phyloP scores from a whole-genome alignment of 331 rosid genomes.

The Malus hybrid region DNA sequence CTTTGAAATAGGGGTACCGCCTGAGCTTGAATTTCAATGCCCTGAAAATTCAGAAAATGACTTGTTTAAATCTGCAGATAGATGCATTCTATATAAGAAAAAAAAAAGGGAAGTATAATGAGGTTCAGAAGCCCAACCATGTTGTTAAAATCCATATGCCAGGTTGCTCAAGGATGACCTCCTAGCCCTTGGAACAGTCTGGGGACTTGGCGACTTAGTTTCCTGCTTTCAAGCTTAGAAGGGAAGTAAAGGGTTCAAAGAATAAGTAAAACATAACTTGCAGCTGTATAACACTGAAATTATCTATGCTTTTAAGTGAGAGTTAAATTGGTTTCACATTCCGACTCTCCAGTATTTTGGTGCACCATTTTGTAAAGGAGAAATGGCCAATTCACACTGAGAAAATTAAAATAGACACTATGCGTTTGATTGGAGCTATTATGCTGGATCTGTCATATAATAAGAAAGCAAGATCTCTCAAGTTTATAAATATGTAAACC shows the following conservation, averaged over 20 bases:
- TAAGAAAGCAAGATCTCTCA: neutral
- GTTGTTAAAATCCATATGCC: constrained; percentile 16
- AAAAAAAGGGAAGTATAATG: neutral
- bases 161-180: constrained; percentile 27
- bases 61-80: neutral
- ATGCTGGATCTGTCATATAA: neutral
- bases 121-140: constrained; percentile 21
- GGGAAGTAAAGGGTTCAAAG: neutral
- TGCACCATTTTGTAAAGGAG: neutral
- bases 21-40: constrained; percentile 25
- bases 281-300: neutral
- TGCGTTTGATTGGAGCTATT: no score
- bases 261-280: neutral
- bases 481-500: neutral
- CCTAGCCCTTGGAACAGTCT: constrained; percentile 35
- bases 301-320: neutral
- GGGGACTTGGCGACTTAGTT: constrained; percentile 11
- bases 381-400: neutral
- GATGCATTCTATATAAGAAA: neutral
- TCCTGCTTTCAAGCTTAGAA: constrained; percentile 22
- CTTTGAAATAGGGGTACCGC: neutral
- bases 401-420: no score
- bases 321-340: neutral
- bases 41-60: constrained; percentile 23
- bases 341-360: neutral